Conservation (phyloP, 2,329 filamentous ascomycete species). For the Fusarium succisae region DNA sequence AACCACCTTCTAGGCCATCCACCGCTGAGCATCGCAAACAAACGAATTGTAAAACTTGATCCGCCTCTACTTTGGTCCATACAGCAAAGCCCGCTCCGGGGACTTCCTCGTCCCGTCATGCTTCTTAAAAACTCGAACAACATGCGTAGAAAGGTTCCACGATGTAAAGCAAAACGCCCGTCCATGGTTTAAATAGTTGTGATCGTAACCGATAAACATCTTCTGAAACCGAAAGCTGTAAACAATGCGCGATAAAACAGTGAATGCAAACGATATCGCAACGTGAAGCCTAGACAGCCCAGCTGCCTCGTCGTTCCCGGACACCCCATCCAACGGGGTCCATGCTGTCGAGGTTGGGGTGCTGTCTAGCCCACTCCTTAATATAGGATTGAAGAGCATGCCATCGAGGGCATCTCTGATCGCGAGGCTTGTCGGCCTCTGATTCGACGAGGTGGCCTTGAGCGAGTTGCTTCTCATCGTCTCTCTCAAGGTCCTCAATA, state of each 20-base stretch:
- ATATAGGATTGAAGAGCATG: slow-evolving; percentile 85
- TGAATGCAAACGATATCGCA: background rate
- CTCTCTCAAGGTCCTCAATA: slow-evolving; percentile 73
- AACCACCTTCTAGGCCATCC: slow-evolving; percentile 16
- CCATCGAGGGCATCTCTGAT: slow-evolving; percentile 76
- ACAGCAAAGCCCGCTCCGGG: slow-evolving; percentile 8
- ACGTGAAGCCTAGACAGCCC: slow-evolving; percentile 65
- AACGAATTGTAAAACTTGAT: background rate
- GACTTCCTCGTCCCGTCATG: slow-evolving; percentile 26
- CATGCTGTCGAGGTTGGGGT: slow-evolving; percentile 74
- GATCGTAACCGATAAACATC: background rate
- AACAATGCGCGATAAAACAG: background rate
- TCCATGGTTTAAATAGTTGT: slow-evolving; percentile 20
- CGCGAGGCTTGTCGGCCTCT: slow-evolving; percentile 55
- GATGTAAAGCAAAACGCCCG: slow-evolving; percentile 27
- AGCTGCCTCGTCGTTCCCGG: slow-evolving; percentile 73
- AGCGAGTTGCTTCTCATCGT: slow-evolving; percentile 70
- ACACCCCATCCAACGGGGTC: slow-evolving; percentile 74
- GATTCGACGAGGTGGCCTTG: slow-evolving; percentile 77
- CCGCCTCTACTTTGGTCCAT: slow-evolving; percentile 1
- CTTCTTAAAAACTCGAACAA: slow-evolving; percentile 18
- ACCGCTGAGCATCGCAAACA: slow-evolving; percentile 2
- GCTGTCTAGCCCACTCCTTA: slow-evolving; percentile 87
- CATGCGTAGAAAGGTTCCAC: slow-evolving; percentile 3
- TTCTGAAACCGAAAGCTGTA: background rate